Evolutionary conservation across 2,329 filamentous ascomycete species (phyloP).

Genomic region (Meredithiella fracta): DNA sequence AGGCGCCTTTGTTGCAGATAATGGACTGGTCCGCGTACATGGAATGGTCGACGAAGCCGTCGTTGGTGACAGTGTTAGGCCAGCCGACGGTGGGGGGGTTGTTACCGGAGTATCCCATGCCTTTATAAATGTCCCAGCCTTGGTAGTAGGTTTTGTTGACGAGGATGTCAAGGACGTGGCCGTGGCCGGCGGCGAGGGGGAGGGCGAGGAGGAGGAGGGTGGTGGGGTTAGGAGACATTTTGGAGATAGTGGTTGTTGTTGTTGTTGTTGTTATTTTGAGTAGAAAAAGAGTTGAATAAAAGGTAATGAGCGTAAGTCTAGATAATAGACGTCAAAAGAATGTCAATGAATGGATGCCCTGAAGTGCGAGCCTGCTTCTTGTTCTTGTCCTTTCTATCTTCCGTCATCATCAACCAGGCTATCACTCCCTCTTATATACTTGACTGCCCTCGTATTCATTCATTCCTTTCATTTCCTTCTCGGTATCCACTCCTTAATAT

Average conservation of each 20-base stretch:
- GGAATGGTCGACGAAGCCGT: slow-evolving; percentile 31
- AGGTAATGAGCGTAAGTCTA: slow-evolving; percentile 5
- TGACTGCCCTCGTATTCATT: background rate
- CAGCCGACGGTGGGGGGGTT: slow-evolving; percentile 20
- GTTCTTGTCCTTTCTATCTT: background rate
- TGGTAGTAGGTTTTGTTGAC: slow-evolving; percentile 21
- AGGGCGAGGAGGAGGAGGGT: slow-evolving; percentile 14
- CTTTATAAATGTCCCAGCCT: slow-evolving; percentile 18
- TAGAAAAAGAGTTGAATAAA: background rate
- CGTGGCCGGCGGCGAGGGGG: slow-evolving; percentile 19
- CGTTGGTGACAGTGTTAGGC: slow-evolving; percentile 23
- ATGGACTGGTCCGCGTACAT: slow-evolving; percentile 26
- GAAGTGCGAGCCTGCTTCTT: background rate
- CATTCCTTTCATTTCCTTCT: background rate
- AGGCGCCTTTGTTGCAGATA: slow-evolving; percentile 30
- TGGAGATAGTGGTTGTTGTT: slow-evolving; percentile 1
- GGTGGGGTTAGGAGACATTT: slow-evolving; percentile 17
- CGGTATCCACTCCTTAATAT: too few relatives aligned
- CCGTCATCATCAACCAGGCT: background rate
- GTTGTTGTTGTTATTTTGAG: background rate
- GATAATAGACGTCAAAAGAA: slow-evolving; percentile 9
- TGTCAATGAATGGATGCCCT: background rate
- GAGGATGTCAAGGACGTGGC: slow-evolving; percentile 20
- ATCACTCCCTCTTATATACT: background rate
- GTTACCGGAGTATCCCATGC: slow-evolving; percentile 15